phyloP scores from a whole-genome alignment of 805 yeast species.

The Metschnikowia gruessii region DNA sequence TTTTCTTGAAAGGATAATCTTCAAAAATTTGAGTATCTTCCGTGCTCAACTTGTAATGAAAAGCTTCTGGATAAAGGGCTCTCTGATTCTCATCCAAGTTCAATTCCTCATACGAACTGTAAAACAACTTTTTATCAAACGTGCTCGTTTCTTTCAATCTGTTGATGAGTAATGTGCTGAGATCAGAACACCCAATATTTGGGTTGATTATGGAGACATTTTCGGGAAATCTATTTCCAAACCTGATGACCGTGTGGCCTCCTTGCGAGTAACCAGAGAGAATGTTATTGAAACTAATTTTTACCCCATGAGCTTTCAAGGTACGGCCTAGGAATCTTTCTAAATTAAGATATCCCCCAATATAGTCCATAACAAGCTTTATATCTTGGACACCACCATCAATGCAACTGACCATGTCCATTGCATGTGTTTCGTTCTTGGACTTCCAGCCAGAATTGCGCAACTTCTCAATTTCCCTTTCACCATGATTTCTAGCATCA shows the following conservation, averaged over 20 bases:
- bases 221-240: slow-evolving; percentile 38
- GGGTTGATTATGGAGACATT: slow-evolving; percentile 44
- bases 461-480: slow-evolving; percentile 33
- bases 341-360: slow-evolving; percentile 41
- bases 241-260: slow-evolving; percentile 53
- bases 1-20: slow-evolving; percentile 28
- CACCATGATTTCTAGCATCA: slow-evolving; percentile 58
- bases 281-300: slow-evolving; percentile 34
- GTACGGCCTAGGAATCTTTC: slow-evolving; percentile 23
- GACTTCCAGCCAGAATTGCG: slow-evolving; percentile 45
- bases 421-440: slow-evolving; percentile 50
- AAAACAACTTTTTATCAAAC: slow-evolving; percentile 32
- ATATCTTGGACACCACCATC: slow-evolving; percentile 49
- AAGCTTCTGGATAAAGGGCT: slow-evolving; percentile 30
- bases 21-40: slow-evolving; percentile 35
- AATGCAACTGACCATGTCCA: slow-evolving; percentile 47
- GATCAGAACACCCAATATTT: slow-evolving; percentile 48
- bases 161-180: slow-evolving; percentile 43
- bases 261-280: slow-evolving; percentile 55
- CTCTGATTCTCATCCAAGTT: slow-evolving; percentile 28
- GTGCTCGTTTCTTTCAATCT: slow-evolving; percentile 30
- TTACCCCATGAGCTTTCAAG: slow-evolving; percentile 19
- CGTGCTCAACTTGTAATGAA: slow-evolving; percentile 29
- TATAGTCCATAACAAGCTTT: slow-evolving; percentile 40
- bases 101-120: slow-evolving; percentile 34